Evolutionary conservation across 2,329 filamentous ascomycete genomes (phyloP), one percentile per base, ranked within the genome.

Genomic region (Ophiostoma quercus): DNA sequence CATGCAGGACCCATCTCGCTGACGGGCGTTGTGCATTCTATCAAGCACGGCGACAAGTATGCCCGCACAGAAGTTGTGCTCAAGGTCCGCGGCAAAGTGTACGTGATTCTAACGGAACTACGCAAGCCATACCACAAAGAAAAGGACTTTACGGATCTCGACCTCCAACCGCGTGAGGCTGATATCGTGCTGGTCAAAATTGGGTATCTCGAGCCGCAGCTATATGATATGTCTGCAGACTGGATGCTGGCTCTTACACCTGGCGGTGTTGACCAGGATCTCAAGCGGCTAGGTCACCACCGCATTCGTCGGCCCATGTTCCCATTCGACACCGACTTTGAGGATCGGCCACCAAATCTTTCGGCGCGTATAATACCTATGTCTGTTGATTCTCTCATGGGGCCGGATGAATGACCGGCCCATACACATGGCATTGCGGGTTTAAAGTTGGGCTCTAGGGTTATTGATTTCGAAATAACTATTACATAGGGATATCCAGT

Each of bases 161-260:
- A 80, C 62, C 79, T 86, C 0, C 66, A 76, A 9, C 83, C 84
- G 1, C 79, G 83, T 1, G 73, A 77, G 4, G 79, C 80, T 0
- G 82, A 84, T 72, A 80, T 86, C 29, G 83, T 85, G 0, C 80
- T 86, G 62, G 83, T 85, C 32, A 85, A 86, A 75, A 86, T 86
- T 63, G 84, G 84, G 19, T 86, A 85, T 70, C 75, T 86, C 1
- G 84, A 86, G 74, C 84, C 84, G 3, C 81, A 86, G 73, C 76
- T 85, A 4, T 84, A 84, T 71, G 80, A 80, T 67, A 86, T 86
- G 83, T 81, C 83, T 0, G 78, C 77, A 8, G 83, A 82, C 68
- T 86, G 84, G 84, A 84, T 85, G 80, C 78, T 85, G 1, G 84
- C 78, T 0, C 76, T 86, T 19, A 85, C 84, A 0, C 83, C 84